Percentiles rank a stretch among this genome's conserved stretches.
phyloP scores from a whole-genome alignment of 2,329 filamentous ascomycete species.

The Aspergillus quadrilineatus region DNA sequence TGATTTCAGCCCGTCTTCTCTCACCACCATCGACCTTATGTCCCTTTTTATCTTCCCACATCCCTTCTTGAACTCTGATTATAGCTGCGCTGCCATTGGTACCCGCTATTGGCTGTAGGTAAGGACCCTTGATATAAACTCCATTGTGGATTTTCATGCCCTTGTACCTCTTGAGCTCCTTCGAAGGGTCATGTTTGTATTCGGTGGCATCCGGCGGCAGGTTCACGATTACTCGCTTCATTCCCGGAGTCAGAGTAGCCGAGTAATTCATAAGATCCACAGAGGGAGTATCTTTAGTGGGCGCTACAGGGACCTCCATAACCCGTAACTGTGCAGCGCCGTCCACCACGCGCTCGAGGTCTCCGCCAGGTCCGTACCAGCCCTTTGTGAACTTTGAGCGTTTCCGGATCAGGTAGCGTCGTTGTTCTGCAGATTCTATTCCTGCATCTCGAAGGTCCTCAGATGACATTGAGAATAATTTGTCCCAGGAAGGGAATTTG shows the following conservation, averaged over 20 bases:
- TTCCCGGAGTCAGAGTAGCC: constrained; percentile 55
- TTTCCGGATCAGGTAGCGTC: constrained; percentile 85
- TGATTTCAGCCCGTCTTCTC: constrained; percentile 78
- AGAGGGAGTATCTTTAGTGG: constrained; percentile 26
- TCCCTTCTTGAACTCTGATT: constrained; percentile 74
- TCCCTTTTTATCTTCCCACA: constrained; percentile 88
- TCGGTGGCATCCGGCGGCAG: constrained; percentile 55
- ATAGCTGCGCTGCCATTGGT: constrained; percentile 59
- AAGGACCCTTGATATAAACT: constrained; percentile 71
- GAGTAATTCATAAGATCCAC: constrained; percentile 43
- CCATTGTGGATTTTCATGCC: constrained; percentile 69
- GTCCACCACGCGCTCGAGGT: constrained; percentile 70
- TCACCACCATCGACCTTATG: constrained; percentile 96
- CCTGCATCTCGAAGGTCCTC: constrained; percentile 77
- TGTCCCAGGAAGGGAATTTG: constrained; percentile 89
- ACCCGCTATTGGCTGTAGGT: constrained; percentile 67
- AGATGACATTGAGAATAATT: constrained; percentile 79
- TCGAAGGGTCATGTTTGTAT: constrained; percentile 49
- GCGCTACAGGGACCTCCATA: constrained; percentile 53
- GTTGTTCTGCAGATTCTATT: constrained; percentile 77
- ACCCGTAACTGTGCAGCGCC: constrained; percentile 60
- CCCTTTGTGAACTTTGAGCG: constrained; percentile 79
- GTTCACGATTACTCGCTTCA: constrained; percentile 61
- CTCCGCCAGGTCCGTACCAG: constrained; percentile 76
- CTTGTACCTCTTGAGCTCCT: constrained; percentile 54